phyloP scores from a whole-genome alignment of 352 stramenopile species.

The Pythium guiyangense region DNA sequence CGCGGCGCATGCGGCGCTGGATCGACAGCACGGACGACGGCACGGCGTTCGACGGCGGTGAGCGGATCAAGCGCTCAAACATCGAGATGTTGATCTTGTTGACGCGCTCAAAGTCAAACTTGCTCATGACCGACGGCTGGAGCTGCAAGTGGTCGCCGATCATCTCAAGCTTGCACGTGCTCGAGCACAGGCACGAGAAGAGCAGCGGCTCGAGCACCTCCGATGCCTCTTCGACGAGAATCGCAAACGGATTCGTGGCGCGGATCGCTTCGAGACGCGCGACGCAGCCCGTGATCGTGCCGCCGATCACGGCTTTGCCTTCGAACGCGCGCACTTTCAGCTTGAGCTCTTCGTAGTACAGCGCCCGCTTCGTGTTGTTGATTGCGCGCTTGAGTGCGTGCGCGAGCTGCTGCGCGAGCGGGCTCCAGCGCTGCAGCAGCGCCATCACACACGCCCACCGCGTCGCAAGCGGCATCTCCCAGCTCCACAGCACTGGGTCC shows the following conservation, averaged over 20 bases:
- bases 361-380: slow-evolving; percentile 27
- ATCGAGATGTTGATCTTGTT: slow-evolving; percentile 89
- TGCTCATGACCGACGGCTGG: slow-evolving; percentile 77
- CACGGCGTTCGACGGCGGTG: slow-evolving; percentile 51
- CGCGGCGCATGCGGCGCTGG: slow-evolving; percentile 84
- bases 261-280: slow-evolving; percentile 77
- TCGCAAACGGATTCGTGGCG: slow-evolving; percentile 79
- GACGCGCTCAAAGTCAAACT: slow-evolving; percentile 76
- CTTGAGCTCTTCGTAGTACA: slow-evolving; percentile 58
- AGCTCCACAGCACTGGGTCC: slow-evolving; percentile 48
- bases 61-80: slow-evolving; percentile 85
- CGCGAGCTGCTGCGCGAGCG: slow-evolving; percentile 4
- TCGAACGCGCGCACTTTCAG: slow-evolving; percentile 76
- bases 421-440: slow-evolving; percentile 23
- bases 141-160: slow-evolving; percentile 88
- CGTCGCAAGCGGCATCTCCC: slow-evolving; percentile 56
- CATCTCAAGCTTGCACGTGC: slow-evolving; percentile 86
- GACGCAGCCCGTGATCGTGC: slow-evolving; percentile 86
- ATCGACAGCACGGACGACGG: slow-evolving; percentile 82
- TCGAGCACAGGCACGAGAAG: slow-evolving; percentile 79
- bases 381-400: slow-evolving; percentile 12
- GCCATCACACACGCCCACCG: slow-evolving; percentile 44
- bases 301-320: slow-evolving; percentile 80
- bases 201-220: slow-evolving; percentile 87
- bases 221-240: slow-evolving; percentile 84